Conservation (phyloP, 108 stramenopile species). For the Fistulifera pelliculosa region DNA sequence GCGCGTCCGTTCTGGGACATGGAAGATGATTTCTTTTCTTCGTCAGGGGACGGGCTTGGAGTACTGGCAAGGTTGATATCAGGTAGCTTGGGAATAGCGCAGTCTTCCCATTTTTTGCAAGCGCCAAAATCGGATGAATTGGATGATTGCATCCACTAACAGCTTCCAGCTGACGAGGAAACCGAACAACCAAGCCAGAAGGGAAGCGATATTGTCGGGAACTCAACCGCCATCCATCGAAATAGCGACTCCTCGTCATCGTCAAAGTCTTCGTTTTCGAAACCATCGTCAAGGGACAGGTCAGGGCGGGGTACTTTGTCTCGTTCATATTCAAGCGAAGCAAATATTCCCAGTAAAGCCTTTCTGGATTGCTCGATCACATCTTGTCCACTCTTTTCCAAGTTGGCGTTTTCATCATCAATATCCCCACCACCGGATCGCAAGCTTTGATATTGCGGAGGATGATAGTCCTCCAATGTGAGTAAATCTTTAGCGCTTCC, state of each 20-base stretch:
- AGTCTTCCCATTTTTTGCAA: conserved; percentile 16
- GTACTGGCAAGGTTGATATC: conserved; percentile 16
- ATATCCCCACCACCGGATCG: conserved; percentile 5
- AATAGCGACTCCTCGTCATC: conserved; percentile 21
- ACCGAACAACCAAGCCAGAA: conserved; percentile 4
- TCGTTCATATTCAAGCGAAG: not conserved
- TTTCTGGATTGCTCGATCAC: not conserved
- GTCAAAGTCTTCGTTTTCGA: not conserved
- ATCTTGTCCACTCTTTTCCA: not conserved
- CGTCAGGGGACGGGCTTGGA: conserved; percentile 5
- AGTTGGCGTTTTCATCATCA: conserved; percentile 5
- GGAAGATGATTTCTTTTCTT: conserved; percentile 1
- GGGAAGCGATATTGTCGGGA: conserved; percentile 23
- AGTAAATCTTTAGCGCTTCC: conserved; percentile 12
- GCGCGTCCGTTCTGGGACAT: conserved; percentile 6
- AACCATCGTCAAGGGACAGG: not conserved
- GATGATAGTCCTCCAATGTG: conserved; percentile 28
- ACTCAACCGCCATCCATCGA: conserved; percentile 14
- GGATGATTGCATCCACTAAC: conserved; percentile 30
- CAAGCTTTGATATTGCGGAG: conserved; percentile 23
- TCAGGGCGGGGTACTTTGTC: conserved; percentile 1
- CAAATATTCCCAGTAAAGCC: not conserved
- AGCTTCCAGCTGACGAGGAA: conserved; percentile 14
- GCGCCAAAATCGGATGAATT: conserved; percentile 24
- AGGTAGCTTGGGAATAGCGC: conserved; percentile 26